Evolutionary conservation across 805 yeast genomes (phyloP).

Genomic region (Saturnispora kantuleensis): DNA sequence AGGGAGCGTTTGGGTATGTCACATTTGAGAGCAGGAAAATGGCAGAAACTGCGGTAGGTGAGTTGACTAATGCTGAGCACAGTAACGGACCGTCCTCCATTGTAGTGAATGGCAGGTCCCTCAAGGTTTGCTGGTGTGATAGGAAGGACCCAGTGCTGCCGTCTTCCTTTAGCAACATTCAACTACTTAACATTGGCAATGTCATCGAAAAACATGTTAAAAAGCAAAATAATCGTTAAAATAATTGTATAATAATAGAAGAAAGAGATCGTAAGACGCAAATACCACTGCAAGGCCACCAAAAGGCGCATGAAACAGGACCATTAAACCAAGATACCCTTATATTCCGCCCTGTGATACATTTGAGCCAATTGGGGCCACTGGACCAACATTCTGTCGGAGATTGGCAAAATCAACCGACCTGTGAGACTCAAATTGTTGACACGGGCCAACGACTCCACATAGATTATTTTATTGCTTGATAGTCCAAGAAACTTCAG

Average conservation of each 20-base stretch:
- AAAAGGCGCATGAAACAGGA: no score
- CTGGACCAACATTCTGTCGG: constrained; percentile 78
- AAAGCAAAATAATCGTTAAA: constrained; percentile 38
- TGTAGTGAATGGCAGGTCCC: constrained; percentile 31
- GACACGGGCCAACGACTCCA: constrained; percentile 85
- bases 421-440: constrained; percentile 70
- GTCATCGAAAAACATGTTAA: constrained; percentile 45
- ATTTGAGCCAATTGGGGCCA: constrained; percentile 56
- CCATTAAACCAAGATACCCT: constrained; percentile 34
- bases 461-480: constrained; percentile 55
- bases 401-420: constrained; percentile 52
- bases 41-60: constrained; percentile 39
- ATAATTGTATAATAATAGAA: neutral
- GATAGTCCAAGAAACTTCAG: constrained; percentile 39
- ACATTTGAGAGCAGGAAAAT: constrained; percentile 37
- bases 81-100: constrained; percentile 25
- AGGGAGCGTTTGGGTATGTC: constrained; percentile 55
- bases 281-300: no score
- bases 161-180: constrained; percentile 34
- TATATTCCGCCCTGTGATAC: constrained; percentile 57
- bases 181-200: constrained; percentile 37
- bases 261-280: no score
- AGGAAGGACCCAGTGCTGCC: constrained; percentile 2
- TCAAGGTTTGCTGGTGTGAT: constrained; percentile 43
- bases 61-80: constrained; percentile 8